Percentiles rank a stretch among this genome's conserved stretches.
Evolutionary conservation across 768 basidiomycete genomes (phyloP).

Genomic region (Boletus reticulatus): DNA sequence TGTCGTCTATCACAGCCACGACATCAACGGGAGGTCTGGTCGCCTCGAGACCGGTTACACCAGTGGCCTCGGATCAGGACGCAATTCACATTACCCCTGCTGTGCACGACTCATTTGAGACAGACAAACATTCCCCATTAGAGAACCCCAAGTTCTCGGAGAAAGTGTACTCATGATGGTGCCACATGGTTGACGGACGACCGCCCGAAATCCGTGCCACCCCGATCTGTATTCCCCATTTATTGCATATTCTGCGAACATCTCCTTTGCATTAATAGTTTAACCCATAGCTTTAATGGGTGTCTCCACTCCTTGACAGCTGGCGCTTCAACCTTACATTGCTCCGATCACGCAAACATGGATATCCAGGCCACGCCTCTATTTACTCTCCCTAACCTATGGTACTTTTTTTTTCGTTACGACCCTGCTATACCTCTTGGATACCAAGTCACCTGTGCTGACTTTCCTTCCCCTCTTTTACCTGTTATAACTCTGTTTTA

Average conservation of each 20-base stretch:
- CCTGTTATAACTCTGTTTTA: not conserved
- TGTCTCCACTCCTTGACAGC: constrained; percentile 9
- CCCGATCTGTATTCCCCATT: constrained; percentile 21
- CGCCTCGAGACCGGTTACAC: constrained; percentile 74
- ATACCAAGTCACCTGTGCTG: constrained; percentile 20
- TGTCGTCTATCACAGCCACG: constrained; percentile 66
- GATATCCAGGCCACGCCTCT: constrained; percentile 12
- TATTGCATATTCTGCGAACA: constrained; percentile 24
- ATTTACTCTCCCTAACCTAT: constrained; percentile 8
- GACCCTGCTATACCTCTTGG: constrained; percentile 20
- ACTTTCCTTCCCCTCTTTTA: not conserved
- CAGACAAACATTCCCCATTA: constrained; percentile 36
- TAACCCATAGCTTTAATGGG: constrained; percentile 21
- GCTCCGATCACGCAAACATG: constrained; percentile 4
- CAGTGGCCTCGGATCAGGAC: constrained; percentile 45
- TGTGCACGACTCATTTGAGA: constrained; percentile 43
- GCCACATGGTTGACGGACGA: not conserved
- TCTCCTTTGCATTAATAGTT: constrained; percentile 17
- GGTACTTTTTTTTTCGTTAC: constrained; percentile 5
- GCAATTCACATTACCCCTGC: constrained; percentile 42
- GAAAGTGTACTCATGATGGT: constrained; percentile 47
- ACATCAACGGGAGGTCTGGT: constrained; percentile 69
- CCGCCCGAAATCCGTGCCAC: not conserved
- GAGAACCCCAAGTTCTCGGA: constrained; percentile 43
- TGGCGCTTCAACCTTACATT: constrained; percentile 2